Evolutionary conservation across 2,329 filamentous ascomycete genomes (phyloP).

Genomic region (Elsinoe perseae): DNA sequence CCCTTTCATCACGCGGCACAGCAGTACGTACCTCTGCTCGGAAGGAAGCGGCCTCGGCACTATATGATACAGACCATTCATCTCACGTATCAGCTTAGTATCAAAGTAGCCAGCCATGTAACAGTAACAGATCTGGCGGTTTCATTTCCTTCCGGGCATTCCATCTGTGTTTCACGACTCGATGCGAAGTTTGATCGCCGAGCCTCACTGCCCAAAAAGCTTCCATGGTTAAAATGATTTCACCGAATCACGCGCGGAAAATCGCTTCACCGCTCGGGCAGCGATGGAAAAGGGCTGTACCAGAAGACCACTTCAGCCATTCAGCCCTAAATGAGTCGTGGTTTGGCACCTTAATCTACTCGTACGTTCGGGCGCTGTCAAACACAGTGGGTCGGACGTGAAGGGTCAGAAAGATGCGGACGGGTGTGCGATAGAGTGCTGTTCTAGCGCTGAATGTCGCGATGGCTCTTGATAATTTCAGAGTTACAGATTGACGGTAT

Average conservation of each 20-base stretch:
- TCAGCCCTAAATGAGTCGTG: conserved; percentile 13
- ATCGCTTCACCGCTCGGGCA: background rate
- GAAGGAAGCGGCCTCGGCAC: background rate
- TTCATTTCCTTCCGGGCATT: background rate
- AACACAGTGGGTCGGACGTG: background rate
- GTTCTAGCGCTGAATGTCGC: background rate
- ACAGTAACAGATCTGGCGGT: no score
- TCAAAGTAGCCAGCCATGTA: no score
- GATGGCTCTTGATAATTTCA: background rate
- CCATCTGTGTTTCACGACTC: background rate
- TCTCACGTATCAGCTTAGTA: no score
- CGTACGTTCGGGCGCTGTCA: background rate
- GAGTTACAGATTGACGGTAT: background rate
- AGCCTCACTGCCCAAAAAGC: no score
- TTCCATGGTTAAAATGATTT: background rate
- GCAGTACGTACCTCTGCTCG: background rate
- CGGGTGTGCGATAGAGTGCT: background rate
- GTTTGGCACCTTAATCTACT: background rate
- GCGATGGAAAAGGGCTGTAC: background rate
- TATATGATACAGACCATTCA: no score
- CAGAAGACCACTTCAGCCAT: background rate
- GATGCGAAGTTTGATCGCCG: background rate
- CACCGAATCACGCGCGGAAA: background rate
- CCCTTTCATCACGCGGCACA: background rate
- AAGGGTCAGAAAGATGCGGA: background rate